Percentiles rank a stretch among this genome's conserved stretches.
Conservation (phyloP, 1,284 basidiomycete genomes). For the Apiotrichum brassicae region DNA sequence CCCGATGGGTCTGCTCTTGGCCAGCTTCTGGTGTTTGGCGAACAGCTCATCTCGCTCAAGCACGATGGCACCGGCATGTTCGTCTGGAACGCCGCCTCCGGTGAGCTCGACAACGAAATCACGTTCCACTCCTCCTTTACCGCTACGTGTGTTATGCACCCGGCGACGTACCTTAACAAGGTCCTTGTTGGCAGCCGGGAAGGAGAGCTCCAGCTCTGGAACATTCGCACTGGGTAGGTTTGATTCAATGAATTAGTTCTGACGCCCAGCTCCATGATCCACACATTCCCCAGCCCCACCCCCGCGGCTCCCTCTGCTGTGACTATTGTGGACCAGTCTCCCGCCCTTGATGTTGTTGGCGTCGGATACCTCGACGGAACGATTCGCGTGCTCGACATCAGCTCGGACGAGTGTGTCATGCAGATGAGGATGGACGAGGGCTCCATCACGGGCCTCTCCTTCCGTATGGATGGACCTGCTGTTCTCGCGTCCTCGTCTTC, state of each 20-base stretch:
- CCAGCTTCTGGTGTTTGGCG: constrained; percentile 67
- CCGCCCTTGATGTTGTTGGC: constrained; percentile 91
- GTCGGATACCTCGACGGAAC: constrained; percentile 83
- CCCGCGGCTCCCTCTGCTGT: constrained; percentile 52
- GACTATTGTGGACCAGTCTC: constrained; percentile 78
- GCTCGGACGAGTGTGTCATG: constrained; percentile 81
- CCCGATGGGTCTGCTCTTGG: constrained; percentile 41
- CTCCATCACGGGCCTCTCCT: constrained; percentile 66
- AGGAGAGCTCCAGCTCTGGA: constrained; percentile 89
- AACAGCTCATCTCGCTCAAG: constrained; percentile 69
- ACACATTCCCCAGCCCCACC: constrained; percentile 48
- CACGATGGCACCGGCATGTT: constrained; percentile 74
- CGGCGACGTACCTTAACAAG: constrained; percentile 96
- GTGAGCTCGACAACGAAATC: constrained; percentile 49
- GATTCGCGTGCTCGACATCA: constrained; percentile 81
- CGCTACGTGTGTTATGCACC: constrained; percentile 79
- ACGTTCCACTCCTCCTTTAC: constrained; percentile 61
- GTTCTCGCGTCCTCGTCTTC: constrained; percentile 79
- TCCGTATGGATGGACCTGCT: constrained; percentile 82
- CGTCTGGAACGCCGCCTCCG: constrained; percentile 64
- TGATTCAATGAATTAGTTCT: background rate
- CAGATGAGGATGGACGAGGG: constrained; percentile 77
- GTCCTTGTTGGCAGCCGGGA: constrained; percentile 75
- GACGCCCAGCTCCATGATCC: constrained; percentile 46
- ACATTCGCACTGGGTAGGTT: constrained; percentile 72